Conservation (phyloP, 306 rosid species). For the Arachis stenosperma region DNA sequence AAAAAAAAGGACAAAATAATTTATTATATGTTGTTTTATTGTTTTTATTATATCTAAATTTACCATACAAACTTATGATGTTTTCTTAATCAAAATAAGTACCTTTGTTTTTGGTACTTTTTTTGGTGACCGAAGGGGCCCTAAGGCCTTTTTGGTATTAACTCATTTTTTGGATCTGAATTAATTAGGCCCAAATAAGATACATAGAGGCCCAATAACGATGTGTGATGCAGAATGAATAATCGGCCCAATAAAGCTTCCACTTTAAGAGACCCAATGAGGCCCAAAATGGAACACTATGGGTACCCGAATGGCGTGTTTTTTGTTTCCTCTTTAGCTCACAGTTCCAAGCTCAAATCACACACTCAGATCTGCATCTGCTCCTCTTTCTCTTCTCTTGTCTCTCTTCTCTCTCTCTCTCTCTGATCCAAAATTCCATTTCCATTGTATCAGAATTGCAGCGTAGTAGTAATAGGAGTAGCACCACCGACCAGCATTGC, state of each 20-base stretch:
- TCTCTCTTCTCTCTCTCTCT: neutral
- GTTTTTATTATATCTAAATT: no score
- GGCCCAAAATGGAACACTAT: neutral
- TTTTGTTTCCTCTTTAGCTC: neutral
- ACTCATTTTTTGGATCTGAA: no score
- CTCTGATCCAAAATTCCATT: neutral
- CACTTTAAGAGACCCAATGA: neutral
- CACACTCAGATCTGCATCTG: conserved; percentile 8
- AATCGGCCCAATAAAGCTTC: neutral
- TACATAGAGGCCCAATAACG: no score
- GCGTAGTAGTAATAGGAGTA: neutral
- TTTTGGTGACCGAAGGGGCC: no score
- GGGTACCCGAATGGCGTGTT: neutral
- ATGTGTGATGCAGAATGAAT: no score
- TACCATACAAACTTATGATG: no score
- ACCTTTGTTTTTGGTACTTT: no score
- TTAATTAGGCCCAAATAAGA: no score
- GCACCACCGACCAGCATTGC: neutral
- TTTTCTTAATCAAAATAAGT: no score
- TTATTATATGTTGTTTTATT: no score
- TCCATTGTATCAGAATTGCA: neutral
- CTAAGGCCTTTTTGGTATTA: no score
- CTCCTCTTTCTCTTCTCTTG: neutral
- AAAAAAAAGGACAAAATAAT: no score
- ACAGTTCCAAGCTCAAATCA: neutral